A percentile compares a stretch with the other conserved stretches of the same genome.
Conservation (phyloP, 179 eudicot genomes). For the Vitellaria paradoxa region DNA sequence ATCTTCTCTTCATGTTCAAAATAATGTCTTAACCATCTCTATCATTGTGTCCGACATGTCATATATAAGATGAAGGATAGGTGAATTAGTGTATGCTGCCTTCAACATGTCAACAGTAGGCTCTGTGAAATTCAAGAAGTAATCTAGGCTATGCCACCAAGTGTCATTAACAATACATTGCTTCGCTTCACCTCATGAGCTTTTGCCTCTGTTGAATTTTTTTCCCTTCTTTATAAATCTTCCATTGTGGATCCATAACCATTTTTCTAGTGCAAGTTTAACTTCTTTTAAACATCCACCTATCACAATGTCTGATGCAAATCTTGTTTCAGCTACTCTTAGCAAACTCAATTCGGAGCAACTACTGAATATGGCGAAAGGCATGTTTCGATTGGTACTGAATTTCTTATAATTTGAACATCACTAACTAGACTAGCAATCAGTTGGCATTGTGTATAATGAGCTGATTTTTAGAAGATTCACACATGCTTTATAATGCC, state of each 20-base stretch:
- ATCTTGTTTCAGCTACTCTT: too few relatives aligned
- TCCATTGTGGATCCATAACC: not conserved
- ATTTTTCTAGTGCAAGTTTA: not conserved
- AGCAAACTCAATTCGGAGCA: too few relatives aligned
- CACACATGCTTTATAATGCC: too few relatives aligned
- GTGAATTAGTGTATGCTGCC: not conserved
- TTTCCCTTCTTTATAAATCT: not conserved
- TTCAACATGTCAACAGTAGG: not conserved
- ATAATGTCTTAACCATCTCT: not conserved
- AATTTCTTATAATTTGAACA: too few relatives aligned
- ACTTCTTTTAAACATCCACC: not conserved
- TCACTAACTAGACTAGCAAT: too few relatives aligned
- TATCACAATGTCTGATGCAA: not conserved
- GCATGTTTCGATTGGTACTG: not conserved
- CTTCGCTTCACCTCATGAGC: not conserved
- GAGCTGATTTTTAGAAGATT: too few relatives aligned
- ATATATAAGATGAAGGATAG: constrained; percentile 9
- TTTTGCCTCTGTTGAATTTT: not conserved
- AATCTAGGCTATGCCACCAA: not conserved
- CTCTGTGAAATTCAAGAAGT: not conserved
- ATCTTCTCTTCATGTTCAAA: constrained; percentile 6
- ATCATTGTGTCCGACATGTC: constrained; percentile 23
- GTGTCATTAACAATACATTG: not conserved
- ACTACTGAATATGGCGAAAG: not conserved
- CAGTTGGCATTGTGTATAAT: too few relatives aligned